Percentiles rank a stretch among this genome's conserved stretches.
These are phyloP conservation scores for Linnemannia exigua DNA, from an alignment of 192 early-diverging fungal species.

Conservation along the genomic window DNA sequence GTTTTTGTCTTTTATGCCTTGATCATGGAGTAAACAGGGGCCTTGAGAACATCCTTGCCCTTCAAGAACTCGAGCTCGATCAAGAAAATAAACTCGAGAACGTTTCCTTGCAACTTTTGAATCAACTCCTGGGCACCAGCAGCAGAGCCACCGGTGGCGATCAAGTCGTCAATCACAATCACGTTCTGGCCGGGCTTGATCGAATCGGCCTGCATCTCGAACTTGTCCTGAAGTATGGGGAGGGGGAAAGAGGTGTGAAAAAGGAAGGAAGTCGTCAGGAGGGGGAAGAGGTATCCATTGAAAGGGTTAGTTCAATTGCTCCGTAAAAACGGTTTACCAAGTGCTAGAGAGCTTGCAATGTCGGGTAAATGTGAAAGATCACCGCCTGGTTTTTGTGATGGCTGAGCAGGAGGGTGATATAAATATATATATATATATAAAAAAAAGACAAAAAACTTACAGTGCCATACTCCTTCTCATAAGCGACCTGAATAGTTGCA, in stretches of 20 bases:
- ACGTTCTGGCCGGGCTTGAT: constrained; percentile 88
- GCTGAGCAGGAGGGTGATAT: not conserved
- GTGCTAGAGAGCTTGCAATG: no score
- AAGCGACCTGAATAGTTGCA: constrained; percentile 74
- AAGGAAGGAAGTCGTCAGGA: constrained; percentile 4
- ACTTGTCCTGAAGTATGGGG: constrained; percentile 73
- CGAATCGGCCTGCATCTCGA: constrained; percentile 91
- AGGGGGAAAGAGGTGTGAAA: constrained; percentile 1
- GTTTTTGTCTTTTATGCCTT: constrained; percentile 52
- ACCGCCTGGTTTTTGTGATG: not conserved
- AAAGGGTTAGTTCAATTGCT: not conserved
- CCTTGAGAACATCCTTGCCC: constrained; percentile 82
- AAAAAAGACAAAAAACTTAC: constrained; percentile 52
- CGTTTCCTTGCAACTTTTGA: constrained; percentile 74
- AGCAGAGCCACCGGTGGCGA: constrained; percentile 93
- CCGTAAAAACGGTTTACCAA: not conserved
- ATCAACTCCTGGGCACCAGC: constrained; percentile 90
- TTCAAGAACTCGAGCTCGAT: constrained; percentile 91
- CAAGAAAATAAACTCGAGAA: constrained; percentile 92
- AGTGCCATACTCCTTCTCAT: constrained; percentile 96
- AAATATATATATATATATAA: not conserved
- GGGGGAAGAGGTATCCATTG: not conserved
- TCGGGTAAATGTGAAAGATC: no score
- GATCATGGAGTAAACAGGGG: constrained; percentile 91
- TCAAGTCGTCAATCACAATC: constrained; percentile 96